Conservation (phyloP, 1,284 basidiomycete genomes). For the Pisolithus thermaeus region DNA sequence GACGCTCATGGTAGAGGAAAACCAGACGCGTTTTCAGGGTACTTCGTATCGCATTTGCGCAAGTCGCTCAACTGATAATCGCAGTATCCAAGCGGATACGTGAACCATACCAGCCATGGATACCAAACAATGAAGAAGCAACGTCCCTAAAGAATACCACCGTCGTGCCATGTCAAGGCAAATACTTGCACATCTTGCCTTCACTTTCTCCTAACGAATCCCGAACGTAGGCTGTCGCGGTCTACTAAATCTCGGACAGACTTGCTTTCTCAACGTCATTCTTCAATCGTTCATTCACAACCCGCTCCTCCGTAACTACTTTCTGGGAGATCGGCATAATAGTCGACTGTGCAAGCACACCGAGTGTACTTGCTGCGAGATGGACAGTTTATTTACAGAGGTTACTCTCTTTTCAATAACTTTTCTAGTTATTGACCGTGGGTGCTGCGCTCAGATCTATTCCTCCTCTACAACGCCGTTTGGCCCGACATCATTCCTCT, state of each 20-base stretch:
- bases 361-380: constrained; percentile 90
- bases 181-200: constrained; percentile 3
- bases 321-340: constrained; percentile 85
- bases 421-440: neutral
- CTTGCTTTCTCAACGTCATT: constrained; percentile 92
- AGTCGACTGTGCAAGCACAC: constrained; percentile 60
- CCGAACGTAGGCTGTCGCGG: constrained; percentile 66
- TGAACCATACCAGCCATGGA: constrained; percentile 44
- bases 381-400: constrained; percentile 89
- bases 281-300: constrained; percentile 93
- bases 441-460: constrained; percentile 50
- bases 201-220: constrained; percentile 2
- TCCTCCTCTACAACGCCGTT: constrained; percentile 65
- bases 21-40: constrained; percentile 44
- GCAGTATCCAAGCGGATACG: constrained; percentile 36
- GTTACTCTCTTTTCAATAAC: constrained; percentile 31
- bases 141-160: constrained; percentile 31
- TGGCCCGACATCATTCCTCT: constrained; percentile 81
- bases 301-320: constrained; percentile 86
- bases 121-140: constrained; percentile 33
- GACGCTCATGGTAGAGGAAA: constrained; percentile 45
- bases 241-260: constrained; percentile 88
- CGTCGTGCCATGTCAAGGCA: constrained; percentile 61
- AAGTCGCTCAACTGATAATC: neutral
- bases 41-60: neutral